Evolutionary conservation across 2,329 filamentous ascomycete species (phyloP).

Genomic region (Penicillium capsulatum): DNA sequence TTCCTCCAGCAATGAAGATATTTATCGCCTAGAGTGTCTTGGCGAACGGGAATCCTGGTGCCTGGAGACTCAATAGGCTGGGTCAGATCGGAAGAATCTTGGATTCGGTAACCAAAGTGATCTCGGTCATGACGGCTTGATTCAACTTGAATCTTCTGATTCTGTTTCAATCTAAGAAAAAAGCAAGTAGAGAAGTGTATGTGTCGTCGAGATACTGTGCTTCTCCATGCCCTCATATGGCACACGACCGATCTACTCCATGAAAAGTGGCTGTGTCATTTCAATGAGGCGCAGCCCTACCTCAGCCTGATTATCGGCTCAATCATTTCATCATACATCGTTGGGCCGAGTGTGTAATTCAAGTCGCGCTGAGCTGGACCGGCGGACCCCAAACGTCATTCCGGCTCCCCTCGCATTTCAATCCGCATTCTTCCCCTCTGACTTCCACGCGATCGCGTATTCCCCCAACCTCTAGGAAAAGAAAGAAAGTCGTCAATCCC

Average conservation of each 20-base stretch:
- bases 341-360: slow-evolving; percentile 21
- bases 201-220: too few species aligned
- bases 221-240: too few species aligned
- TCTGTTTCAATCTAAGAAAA: too few species aligned
- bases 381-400: slow-evolving; percentile 21
- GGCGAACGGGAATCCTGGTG: slow-evolving; percentile 18
- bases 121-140: too few species aligned
- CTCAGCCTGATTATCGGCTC: slow-evolving; percentile 19
- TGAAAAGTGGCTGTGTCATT: slow-evolving; percentile 8
- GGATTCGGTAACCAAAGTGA: background rate
- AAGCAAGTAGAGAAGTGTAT: too few species aligned
- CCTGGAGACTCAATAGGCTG: slow-evolving; percentile 11
- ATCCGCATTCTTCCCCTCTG: slow-evolving; percentile 13
- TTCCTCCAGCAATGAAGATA: too few species aligned
- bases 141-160: too few species aligned
- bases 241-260: too few species aligned
- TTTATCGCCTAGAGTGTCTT: background rate
- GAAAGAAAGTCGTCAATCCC: background rate
- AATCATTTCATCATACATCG: too few species aligned
- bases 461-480: background rate
- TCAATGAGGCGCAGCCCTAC: slow-evolving; percentile 11
- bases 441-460: background rate
- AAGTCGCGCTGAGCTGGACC: slow-evolving; percentile 6
- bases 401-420: slow-evolving; percentile 14
- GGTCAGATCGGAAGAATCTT: slow-evolving; percentile 3